These are phyloP conservation scores for Pichia sp. DNA, from an alignment of 1,139 yeast species.

Conservation along the genomic window DNA sequence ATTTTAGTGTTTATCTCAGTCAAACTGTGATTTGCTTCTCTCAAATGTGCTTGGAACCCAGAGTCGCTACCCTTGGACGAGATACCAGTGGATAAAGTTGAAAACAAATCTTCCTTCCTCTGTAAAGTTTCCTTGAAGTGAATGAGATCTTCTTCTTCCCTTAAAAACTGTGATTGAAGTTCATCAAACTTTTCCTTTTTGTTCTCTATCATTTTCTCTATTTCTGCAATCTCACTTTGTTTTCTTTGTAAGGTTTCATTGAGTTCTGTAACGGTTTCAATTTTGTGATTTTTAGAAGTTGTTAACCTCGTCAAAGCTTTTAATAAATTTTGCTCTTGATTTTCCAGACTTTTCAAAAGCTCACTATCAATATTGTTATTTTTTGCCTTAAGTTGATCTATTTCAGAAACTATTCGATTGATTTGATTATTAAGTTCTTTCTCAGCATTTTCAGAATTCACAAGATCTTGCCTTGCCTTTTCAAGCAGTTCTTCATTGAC, in stretches of 20 bases:
- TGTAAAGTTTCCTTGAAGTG: conserved; percentile 43
- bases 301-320: conserved; percentile 64
- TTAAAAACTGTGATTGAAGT: conserved; percentile 34
- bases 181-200: conserved; percentile 20
- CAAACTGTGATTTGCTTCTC: conserved; percentile 52
- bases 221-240: conserved; percentile 18
- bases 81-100: conserved; percentile 84
- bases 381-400: conserved; percentile 45
- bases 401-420: conserved; percentile 51
- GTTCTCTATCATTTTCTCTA: conserved; percentile 18
- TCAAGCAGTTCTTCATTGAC: conserved; percentile 34
- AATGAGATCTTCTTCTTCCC: conserved; percentile 37
- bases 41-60: conserved; percentile 72
- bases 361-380: conserved; percentile 60
- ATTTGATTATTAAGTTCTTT: conserved; percentile 38
- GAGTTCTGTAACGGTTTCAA: conserved; percentile 28
- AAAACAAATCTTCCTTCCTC: conserved; percentile 69
- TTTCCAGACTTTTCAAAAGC: conserved; percentile 53
- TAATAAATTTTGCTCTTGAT: conserved; percentile 46
- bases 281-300: conserved; percentile 53
- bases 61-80: conserved; percentile 79
- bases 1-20: conserved; percentile 50
- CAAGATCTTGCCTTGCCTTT: conserved; percentile 32
- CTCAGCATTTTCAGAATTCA: background rate
- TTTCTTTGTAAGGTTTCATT: conserved; percentile 8